A percentile compares a stretch with the other conserved stretches of the same genome.
These are phyloP conservation scores for Fusarium nygamai DNA, from an alignment of 2,329 filamentous ascomycete genomes.

Conservation along the genomic window DNA sequence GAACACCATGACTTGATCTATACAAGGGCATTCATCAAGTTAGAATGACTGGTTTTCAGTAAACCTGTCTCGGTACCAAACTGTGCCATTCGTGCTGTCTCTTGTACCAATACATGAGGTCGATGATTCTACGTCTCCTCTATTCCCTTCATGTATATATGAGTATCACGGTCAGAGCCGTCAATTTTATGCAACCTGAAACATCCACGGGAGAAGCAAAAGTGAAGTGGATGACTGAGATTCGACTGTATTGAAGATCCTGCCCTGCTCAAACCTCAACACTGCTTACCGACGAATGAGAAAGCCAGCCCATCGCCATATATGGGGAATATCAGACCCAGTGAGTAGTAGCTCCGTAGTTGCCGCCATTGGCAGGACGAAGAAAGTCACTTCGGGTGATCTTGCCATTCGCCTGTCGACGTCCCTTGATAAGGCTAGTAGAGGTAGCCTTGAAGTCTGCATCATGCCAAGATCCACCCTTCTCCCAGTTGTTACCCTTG, in stretches of 20 bases:
- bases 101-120: background rate
- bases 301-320: background rate
- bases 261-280: background rate
- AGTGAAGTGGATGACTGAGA: background rate
- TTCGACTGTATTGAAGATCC: background rate
- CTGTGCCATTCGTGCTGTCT: background rate
- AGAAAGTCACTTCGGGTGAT: background rate
- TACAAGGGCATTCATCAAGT: background rate
- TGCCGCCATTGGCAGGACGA: background rate
- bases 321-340: background rate
- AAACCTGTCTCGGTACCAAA: background rate
- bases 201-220: background rate
- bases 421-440: background rate
- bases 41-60: too few species aligned
- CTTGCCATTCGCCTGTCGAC: background rate
- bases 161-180: too few species aligned
- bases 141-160: background rate
- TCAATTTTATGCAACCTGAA: too few species aligned
- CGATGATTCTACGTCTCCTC: too few species aligned
- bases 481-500: background rate
- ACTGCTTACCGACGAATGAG: background rate
- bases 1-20: background rate
- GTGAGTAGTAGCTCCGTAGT: background rate
- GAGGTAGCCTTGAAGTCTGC: background rate
- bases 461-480: background rate